phyloP scores from a whole-genome alignment of 441 rosid genomes.

The Populus hybrid region DNA sequence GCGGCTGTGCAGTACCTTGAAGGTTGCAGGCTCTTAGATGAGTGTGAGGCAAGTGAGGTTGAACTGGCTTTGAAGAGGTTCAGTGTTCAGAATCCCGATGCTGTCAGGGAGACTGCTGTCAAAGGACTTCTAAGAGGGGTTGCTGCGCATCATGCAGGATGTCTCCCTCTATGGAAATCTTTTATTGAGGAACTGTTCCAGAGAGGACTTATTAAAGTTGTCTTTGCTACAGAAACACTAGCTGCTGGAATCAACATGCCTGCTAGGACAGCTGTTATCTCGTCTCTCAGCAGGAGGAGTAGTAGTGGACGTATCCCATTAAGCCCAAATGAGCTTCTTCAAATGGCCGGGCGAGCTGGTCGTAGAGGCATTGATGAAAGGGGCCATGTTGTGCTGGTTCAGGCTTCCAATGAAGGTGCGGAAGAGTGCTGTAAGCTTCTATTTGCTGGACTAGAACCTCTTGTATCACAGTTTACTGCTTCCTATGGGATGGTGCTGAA shows the following conservation, averaged over 20 bases:
- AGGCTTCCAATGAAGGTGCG: constrained; percentile 83
- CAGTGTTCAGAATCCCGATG: constrained; percentile 82
- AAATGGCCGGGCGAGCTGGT: constrained; percentile 99
- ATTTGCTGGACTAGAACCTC: constrained; percentile 85
- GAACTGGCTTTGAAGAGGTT: constrained; percentile 85
- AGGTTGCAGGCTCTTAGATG: constrained; percentile 69
- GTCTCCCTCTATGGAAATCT: constrained; percentile 94
- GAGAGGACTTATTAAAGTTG: constrained; percentile 86
- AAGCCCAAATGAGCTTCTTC: constrained; percentile 84
- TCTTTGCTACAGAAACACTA: constrained; percentile 96
- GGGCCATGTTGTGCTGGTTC: constrained; percentile 85
- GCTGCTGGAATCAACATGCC: constrained; percentile 99
- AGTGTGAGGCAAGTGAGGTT: constrained; percentile 76
- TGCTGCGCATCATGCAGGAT: constrained; percentile 98
- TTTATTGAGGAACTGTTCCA: constrained; percentile 91
- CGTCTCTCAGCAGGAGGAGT: constrained; percentile 74
- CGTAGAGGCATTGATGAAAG: constrained; percentile 88
- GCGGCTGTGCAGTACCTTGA: constrained; percentile 90
- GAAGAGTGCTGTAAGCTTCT: constrained; percentile 89
- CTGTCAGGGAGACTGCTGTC: constrained; percentile 79
- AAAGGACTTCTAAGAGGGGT: constrained; percentile 82
- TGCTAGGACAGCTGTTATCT: constrained; percentile 86
- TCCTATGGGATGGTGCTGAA: constrained; percentile 97
- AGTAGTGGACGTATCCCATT: constrained; percentile 64
- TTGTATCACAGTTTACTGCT: constrained; percentile 92